Base-by-base conservation (phyloP, 305 asterid species). In the Fraxinus sp. region DNA sequence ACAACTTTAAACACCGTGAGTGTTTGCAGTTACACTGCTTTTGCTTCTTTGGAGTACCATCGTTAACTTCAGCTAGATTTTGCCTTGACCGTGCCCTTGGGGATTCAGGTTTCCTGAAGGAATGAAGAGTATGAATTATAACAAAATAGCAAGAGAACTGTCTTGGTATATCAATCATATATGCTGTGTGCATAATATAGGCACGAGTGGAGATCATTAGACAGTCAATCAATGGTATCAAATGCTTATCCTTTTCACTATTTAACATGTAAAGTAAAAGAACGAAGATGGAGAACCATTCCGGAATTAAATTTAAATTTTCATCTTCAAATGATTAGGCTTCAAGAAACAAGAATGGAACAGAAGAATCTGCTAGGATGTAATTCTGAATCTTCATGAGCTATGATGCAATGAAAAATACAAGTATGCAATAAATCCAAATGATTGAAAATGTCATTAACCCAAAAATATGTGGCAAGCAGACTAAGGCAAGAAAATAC, bases 1-100 rank as follows among this genome's bases (percentile, higher is more conserved):
- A 93, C 97, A 93, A 85, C 86, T 93, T 93, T 85, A 93, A 86
- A 87, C 97, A 93, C 78, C 94, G 90, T 3, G 97, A 93, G 86
- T 93, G 94, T 85, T 92, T 92, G 90, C 97, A 93, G 82, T 93
- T 93, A 77, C 97, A 93, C 91, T 90, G 97, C 84, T 93, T 93
- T 86, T 87, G 95, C 89, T 92, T 93, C 93, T 93, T 92, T 26
- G 97, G 96, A 59, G 97, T 93, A 77, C 91, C 91, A 77, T 93
- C 97, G 82, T 90, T 92, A 46, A 79, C 91, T 84, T 93, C 97
- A 85, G 81, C 84, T 76, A 68, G 73, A 85, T 78, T 88, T 88
- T 88, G 91, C 82, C 95, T 90, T 46, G 92, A 82, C 18, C 93
- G 89, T 35, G 89, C 84, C 76, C 88, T 90, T 85, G 97, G 95